A percentile compares a stretch with the other conserved stretches of the same genome.
phyloP scores from a whole-genome alignment of 495 filamentous ascomycete genomes.

The Diplogelasinospora grovesii region DNA sequence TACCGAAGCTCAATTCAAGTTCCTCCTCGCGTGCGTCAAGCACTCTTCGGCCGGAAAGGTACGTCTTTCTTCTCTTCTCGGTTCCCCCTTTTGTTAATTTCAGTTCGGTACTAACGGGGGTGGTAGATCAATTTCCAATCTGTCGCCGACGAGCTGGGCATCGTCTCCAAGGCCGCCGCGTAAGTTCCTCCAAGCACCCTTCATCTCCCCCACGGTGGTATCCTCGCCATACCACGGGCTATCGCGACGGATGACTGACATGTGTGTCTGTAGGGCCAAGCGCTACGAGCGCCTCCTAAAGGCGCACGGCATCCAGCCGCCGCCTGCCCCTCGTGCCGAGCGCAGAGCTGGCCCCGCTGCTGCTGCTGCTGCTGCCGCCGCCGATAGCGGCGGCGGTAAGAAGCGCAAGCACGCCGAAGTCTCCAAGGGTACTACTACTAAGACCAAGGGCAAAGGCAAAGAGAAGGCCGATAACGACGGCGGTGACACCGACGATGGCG shows the following conservation, averaged over 20 bases:
- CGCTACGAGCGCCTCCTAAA: slow-evolving; percentile 60
- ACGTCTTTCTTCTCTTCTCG: slow-evolving; percentile 10
- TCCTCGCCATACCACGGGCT: too few relatives aligned
- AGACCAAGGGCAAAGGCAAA: too few relatives aligned
- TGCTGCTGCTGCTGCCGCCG: slow-evolving; percentile 3
- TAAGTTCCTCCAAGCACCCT: slow-evolving; percentile 36
- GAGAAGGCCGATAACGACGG: slow-evolving; percentile 31
- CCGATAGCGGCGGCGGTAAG: slow-evolving; percentile 22
- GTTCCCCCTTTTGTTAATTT: not conserved
- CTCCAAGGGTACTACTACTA: too few relatives aligned
- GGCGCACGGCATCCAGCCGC: slow-evolving; percentile 36
- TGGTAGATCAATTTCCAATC: slow-evolving; percentile 56
- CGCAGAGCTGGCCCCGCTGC: not conserved
- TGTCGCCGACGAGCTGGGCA: slow-evolving; percentile 57
- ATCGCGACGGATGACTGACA: too few relatives aligned
- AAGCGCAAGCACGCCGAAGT: slow-evolving; percentile 36
- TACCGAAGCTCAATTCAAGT: slow-evolving; percentile 52
- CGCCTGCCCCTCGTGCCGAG: slow-evolving; percentile 10
- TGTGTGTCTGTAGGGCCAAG: slow-evolving; percentile 43
- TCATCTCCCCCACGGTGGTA: not conserved
- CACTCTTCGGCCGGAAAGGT: slow-evolving; percentile 52
- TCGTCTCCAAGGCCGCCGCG: slow-evolving; percentile 60
- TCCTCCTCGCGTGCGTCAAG: slow-evolving; percentile 59
- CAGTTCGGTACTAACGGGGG: too few relatives aligned
- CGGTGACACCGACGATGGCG: slow-evolving; percentile 23